Evolutionary conservation across 1,139 yeast genomes (phyloP).

Genomic region (Lodderomyces parapsilosis): DNA sequence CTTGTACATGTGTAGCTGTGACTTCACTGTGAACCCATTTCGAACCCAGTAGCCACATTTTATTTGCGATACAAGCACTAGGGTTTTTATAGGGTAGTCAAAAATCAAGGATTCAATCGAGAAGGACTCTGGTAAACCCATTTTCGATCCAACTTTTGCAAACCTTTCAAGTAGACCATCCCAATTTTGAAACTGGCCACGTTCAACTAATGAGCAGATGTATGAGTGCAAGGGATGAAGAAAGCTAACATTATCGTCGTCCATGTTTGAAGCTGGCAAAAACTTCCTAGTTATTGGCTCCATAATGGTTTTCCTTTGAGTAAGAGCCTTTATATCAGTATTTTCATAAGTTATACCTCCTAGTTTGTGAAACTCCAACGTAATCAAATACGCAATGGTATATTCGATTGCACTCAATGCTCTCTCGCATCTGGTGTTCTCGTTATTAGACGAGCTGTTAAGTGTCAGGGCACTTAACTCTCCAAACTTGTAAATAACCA

Average conservation of each 20-base stretch:
- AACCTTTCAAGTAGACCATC: conserved; percentile 19
- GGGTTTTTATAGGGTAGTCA: conserved; percentile 76
- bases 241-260: conserved; percentile 57
- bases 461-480: conserved; percentile 56
- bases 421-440: conserved; percentile 12
- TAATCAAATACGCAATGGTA: conserved; percentile 30
- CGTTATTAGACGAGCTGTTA: conserved; percentile 14
- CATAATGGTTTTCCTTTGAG: conserved; percentile 16
- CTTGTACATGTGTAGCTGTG: conserved; percentile 78
- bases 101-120: conserved; percentile 36
- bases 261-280: conserved; percentile 26
- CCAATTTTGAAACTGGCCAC: conserved; percentile 30
- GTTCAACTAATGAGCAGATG: conserved; percentile 68
- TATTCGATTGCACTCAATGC: conserved; percentile 31
- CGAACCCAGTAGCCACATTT: conserved; percentile 62
- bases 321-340: conserved; percentile 27
- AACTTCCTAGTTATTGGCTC: conserved; percentile 24
- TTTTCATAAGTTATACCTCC: conserved; percentile 29
- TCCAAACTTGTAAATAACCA: conserved; percentile 63
- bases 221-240: conserved; percentile 81
- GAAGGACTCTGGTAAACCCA: conserved; percentile 6
- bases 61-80: conserved; percentile 56
- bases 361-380: conserved; percentile 28
- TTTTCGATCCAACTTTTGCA: conserved; percentile 8
- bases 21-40: conserved; percentile 64